Evolutionary conservation across 345 rosid species (phyloP).

Genomic region (Murraya paniculata): DNA sequence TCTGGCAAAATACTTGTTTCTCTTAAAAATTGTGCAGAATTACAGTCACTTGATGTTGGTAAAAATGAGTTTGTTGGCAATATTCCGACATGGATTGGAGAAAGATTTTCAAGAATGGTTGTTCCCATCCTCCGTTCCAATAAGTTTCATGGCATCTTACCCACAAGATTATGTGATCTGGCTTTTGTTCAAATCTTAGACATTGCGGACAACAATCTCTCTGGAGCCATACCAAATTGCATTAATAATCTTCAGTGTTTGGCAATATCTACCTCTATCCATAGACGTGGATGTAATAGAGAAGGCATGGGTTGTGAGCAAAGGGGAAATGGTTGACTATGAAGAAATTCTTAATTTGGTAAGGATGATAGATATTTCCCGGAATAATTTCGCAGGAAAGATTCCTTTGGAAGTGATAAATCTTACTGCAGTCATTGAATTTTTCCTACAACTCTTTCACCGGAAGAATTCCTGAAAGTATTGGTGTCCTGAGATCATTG

Average conservation of each 20-base stretch:
- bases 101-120: background rate
- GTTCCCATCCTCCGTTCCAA: background rate
- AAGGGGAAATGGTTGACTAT: background rate
- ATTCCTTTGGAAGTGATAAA: constrained; percentile 1
- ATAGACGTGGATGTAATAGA: background rate
- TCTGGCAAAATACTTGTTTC: background rate
- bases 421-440: background rate
- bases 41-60: no score
- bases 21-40: background rate
- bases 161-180: background rate
- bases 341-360: constrained; percentile 1
- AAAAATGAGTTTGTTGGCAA: background rate
- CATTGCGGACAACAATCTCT: constrained; percentile 6
- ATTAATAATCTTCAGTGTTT: background rate
- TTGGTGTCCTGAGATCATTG: background rate
- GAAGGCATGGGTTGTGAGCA: background rate
- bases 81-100: constrained; percentile 8
- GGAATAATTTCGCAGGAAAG: background rate
- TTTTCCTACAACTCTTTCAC: background rate
- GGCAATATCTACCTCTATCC: background rate
- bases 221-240: constrained; percentile 12
- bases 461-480: background rate
- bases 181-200: constrained; percentile 4
- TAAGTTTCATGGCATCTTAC: constrained; percentile 10
- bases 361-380: background rate